Evolutionary conservation across 257 asterid species (phyloP).

Genomic region (Solanum corneliomulleri): DNA sequence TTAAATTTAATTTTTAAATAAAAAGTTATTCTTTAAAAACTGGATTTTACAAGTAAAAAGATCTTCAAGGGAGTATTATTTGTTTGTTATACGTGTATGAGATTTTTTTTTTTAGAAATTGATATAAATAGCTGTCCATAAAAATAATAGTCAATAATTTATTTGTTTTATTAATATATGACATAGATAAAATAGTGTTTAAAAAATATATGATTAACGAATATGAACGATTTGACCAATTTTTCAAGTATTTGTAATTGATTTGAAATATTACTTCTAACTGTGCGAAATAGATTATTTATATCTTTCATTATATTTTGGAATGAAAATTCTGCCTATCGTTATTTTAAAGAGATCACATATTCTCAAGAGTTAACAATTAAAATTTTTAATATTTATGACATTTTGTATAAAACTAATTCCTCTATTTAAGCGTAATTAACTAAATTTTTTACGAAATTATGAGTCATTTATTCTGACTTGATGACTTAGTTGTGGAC

Average conservation of each 20-base stretch:
- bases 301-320: too few relatives aligned
- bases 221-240: not conserved
- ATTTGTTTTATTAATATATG: not conserved
- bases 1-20: not conserved
- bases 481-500: not conserved
- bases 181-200: not conserved
- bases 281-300: too few relatives aligned
- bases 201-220: not conserved
- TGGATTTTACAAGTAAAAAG: not conserved
- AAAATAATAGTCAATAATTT: not conserved
- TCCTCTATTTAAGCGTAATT: rapidly evolving
- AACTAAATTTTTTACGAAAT: too few relatives aligned
- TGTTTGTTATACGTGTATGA: not conserved
- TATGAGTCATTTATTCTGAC: not conserved
- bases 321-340: rapidly evolving
- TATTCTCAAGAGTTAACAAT: too few relatives aligned
- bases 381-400: too few relatives aligned
- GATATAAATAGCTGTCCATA: not conserved
- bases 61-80: not conserved
- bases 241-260: not conserved
- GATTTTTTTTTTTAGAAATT: not conserved
- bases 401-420: too few relatives aligned
- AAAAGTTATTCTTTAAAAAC: not conserved
- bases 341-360: not conserved
- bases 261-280: too few relatives aligned